Conservation (phyloP, 2,329 filamentous ascomycete species). For the Cryphonectria carpinicola region DNA sequence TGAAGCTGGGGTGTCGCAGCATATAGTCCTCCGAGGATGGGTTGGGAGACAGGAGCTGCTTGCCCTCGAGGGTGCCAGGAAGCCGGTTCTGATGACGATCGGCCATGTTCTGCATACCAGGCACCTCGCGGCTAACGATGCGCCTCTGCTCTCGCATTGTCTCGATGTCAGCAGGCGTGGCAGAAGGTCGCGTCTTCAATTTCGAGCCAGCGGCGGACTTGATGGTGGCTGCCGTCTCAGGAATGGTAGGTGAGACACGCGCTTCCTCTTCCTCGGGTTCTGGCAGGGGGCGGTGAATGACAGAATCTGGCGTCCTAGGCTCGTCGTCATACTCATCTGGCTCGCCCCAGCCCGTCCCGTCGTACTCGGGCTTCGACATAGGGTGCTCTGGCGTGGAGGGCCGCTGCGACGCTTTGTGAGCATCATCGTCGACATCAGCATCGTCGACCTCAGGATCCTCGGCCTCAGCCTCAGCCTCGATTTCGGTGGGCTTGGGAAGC, state of each 20-base stretch:
- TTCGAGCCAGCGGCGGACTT: conserved; percentile 79
- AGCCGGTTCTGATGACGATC: conserved; percentile 61
- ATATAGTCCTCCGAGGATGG: conserved; percentile 47
- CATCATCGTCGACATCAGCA: conserved; percentile 36
- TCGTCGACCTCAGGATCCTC: conserved; percentile 43
- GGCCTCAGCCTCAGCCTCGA: conserved; percentile 29
- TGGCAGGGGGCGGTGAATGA: conserved; percentile 76
- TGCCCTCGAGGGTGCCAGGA: conserved; percentile 51
- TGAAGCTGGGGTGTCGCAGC: conserved; percentile 72
- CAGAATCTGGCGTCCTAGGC: conserved; percentile 81
- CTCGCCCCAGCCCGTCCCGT: conserved; percentile 65
- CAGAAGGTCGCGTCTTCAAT: conserved; percentile 85
- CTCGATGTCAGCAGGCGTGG: conserved; percentile 81
- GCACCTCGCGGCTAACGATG: conserved; percentile 78
- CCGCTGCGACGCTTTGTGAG: conserved; percentile 44
- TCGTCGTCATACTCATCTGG: conserved; percentile 61
- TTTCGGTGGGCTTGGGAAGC: conserved; percentile 47
- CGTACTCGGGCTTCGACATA: conserved; percentile 64
- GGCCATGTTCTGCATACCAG: conserved; percentile 63
- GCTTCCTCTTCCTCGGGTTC: conserved; percentile 47
- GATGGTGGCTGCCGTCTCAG: conserved; percentile 84
- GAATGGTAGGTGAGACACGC: conserved; percentile 66
- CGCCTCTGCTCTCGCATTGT: conserved; percentile 86
- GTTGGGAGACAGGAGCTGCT: conserved; percentile 39
- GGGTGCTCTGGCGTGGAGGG: conserved; percentile 54